phyloP scores from a whole-genome alignment of 345 rosid genomes.

The Durio zibethinus region DNA sequence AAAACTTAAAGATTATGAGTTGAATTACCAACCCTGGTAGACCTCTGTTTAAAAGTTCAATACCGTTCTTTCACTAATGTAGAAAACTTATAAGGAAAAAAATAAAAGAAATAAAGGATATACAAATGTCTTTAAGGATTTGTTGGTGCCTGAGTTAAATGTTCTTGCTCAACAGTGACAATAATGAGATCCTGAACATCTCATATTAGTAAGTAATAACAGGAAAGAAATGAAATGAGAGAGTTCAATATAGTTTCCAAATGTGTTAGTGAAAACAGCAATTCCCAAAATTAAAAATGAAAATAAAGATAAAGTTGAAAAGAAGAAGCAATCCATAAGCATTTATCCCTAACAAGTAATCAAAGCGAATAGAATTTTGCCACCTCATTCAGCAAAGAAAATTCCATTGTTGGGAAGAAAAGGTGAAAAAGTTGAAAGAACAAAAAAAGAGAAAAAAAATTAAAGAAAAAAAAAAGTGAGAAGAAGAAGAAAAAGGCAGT shows the following conservation, averaged over 20 bases:
- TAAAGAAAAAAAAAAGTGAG: not conserved
- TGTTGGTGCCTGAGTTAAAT: not conserved
- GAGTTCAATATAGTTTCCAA: not conserved
- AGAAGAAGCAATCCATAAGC: not conserved
- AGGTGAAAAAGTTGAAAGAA: not conserved
- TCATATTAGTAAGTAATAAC: not conserved
- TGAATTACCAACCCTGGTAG: no score
- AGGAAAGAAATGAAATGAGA: not conserved
- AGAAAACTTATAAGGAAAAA: not conserved
- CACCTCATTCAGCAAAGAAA: not conserved
- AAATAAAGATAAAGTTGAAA: no score
- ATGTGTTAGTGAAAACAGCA: not conserved
- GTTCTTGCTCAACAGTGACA: not conserved
- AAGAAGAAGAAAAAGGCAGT: constrained; percentile 12
- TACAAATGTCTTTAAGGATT: not conserved
- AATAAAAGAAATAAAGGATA: not conserved
- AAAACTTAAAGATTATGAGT: no score
- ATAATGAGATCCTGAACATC: not conserved
- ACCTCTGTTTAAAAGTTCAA: no score
- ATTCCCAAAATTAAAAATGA: not conserved
- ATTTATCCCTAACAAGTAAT: not conserved
- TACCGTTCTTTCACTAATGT: not conserved
- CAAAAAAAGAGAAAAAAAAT: not conserved
- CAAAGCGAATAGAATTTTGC: not conserved
- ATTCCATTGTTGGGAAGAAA: not conserved